Percentiles rank a stretch among this genome's conserved stretches.
Evolutionary conservation across 331 rosid genomes (phyloP).

Genomic region (Erythrophleum ivorense): DNA sequence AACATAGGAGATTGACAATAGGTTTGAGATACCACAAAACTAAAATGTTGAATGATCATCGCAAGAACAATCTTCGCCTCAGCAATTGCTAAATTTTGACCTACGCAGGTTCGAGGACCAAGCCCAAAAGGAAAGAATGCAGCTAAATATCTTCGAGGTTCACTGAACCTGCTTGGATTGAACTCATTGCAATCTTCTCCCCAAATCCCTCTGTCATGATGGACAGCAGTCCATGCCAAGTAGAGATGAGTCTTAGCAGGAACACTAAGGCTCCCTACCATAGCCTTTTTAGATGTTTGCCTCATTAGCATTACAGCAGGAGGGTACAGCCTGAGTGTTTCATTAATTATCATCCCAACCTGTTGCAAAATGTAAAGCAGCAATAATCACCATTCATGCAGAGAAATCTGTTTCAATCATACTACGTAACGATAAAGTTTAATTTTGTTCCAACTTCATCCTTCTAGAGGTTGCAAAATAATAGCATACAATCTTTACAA

Average conservation of each 20-base stretch:
- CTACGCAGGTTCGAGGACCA: constrained; percentile 72
- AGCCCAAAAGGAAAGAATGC: constrained; percentile 70
- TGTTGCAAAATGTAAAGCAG: constrained; percentile 42
- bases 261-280: constrained; percentile 57
- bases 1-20: constrained; percentile 68
- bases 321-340: constrained; percentile 81
- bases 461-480: no score
- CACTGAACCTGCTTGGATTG: constrained; percentile 68
- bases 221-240: constrained; percentile 60
- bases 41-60: constrained; percentile 53
- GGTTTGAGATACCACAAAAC: constrained; percentile 58
- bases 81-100: constrained; percentile 71
- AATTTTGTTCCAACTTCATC: no score
- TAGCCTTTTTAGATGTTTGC: constrained; percentile 51
- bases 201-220: constrained; percentile 73
- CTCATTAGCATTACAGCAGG: constrained; percentile 57
- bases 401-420: background rate
- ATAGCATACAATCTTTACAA: no score
- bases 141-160: constrained; percentile 71
- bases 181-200: constrained; percentile 75
- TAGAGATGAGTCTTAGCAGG: constrained; percentile 67
- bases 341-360: constrained; percentile 72
- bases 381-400: constrained; percentile 1
- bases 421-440: background rate
- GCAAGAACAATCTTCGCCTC: constrained; percentile 72